phyloP scores from a whole-genome alignment of 371 early-diverging fungal genomes.

The Mucor circinelloides region DNA sequence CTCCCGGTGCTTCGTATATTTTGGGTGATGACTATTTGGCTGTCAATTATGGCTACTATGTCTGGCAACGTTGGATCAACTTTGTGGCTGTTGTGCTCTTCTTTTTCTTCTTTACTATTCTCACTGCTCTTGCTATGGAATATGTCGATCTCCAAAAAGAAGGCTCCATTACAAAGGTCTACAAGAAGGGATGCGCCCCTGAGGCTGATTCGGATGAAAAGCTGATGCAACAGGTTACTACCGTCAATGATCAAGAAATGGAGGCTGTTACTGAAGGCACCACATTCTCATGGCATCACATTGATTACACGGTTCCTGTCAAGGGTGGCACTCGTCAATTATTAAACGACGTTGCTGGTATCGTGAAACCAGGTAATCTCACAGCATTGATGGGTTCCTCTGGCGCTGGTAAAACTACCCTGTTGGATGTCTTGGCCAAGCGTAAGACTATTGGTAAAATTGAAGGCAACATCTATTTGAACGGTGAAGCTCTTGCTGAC shows the following conservation, averaged over 20 bases:
- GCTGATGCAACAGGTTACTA: conserved; percentile 16
- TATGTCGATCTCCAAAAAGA: conserved; percentile 45
- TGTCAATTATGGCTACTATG: conserved; percentile 30
- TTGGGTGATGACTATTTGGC: conserved; percentile 56
- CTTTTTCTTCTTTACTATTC: conserved; percentile 51
- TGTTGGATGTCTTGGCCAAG: conserved; percentile 79
- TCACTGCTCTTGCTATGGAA: conserved; percentile 57
- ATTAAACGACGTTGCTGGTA: conserved; percentile 51
- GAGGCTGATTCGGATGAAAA: conserved; percentile 24
- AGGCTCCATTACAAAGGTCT: conserved; percentile 57
- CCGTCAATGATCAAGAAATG: conserved; percentile 25
- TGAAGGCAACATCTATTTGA: conserved; percentile 71
- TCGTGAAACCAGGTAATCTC: conserved; percentile 62
- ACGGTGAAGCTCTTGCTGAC: conserved; percentile 46
- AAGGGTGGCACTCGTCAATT: conserved; percentile 57
- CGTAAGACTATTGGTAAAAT: conserved; percentile 79
- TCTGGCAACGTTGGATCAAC: conserved; percentile 53
- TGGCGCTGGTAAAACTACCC: conserved; percentile 91
- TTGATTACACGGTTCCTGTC: conserved; percentile 60
- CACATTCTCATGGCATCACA: conserved; percentile 59
- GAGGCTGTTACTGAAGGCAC: conserved; percentile 49
- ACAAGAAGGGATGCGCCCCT: conserved; percentile 42
- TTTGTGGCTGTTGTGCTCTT: conserved; percentile 55
- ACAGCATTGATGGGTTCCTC: conserved; percentile 86
- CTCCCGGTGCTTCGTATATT: conserved; percentile 45